phyloP scores from a whole-genome alignment of 2,329 filamentous ascomycete species.

The Sarocladium kiliense region DNA sequence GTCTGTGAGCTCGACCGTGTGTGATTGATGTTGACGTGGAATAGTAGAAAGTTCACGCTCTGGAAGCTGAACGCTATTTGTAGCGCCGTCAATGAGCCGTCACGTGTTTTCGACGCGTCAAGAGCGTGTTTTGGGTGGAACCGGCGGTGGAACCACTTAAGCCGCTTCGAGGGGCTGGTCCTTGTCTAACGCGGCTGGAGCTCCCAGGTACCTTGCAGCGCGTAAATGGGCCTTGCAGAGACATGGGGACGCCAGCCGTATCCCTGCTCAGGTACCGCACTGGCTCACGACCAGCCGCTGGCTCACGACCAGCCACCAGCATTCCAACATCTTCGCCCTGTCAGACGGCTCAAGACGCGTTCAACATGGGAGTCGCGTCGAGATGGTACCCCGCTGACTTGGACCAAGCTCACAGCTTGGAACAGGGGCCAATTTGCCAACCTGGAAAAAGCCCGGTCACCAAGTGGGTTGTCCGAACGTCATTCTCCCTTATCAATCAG shows the following conservation, averaged over 20 bases:
- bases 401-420: constrained; percentile 1
- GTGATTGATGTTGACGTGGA: constrained; percentile 14
- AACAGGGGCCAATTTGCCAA: neutral
- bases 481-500: constrained; percentile 13
- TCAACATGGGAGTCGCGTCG: constrained; percentile 6
- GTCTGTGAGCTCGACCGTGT: constrained; percentile 7
- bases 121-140: constrained; percentile 11
- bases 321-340: neutral
- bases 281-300: neutral
- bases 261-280: neutral
- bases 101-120: constrained; percentile 27
- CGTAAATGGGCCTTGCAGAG: constrained; percentile 4
- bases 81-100: constrained; percentile 27
- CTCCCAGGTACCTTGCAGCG: constrained; percentile 3
- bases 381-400: neutral
- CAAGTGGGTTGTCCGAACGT: constrained; percentile 3
- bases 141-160: constrained; percentile 6
- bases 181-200: neutral
- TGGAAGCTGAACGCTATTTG: constrained; percentile 32
- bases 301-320: neutral
- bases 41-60: constrained; percentile 13
- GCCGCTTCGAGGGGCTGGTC: constrained; percentile 2
- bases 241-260: neutral
- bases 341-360: constrained; percentile 2
- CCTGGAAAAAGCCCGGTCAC: neutral